phyloP scores from a whole-genome alignment of 2,329 filamentous ascomycete genomes.

The Exophiala aquamarina region DNA sequence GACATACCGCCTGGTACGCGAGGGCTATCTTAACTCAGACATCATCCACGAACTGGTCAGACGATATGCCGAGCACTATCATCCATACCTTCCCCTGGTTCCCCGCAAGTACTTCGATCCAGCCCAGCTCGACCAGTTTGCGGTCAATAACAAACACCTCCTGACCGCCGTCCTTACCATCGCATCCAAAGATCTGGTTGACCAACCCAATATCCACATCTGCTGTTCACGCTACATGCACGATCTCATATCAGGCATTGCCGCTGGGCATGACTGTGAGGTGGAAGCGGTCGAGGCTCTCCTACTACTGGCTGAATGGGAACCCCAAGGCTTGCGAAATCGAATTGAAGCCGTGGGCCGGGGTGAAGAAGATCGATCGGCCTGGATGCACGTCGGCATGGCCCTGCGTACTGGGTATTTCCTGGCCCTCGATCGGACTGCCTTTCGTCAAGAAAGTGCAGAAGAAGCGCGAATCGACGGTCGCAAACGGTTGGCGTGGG shows the following conservation, averaged over 20 bases:
- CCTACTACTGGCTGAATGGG: constrained; percentile 71
- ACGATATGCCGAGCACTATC: constrained; percentile 65
- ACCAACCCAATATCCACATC: constrained; percentile 63
- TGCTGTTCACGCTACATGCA: constrained; percentile 71
- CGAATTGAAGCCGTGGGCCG: constrained; percentile 64
- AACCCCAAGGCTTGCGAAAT: constrained; percentile 63
- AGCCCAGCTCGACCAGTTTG: constrained; percentile 54
- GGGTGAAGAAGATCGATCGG: constrained; percentile 71
- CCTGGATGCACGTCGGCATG: constrained; percentile 75
- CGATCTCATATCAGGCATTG: constrained; percentile 63
- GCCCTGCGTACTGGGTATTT: constrained; percentile 70
- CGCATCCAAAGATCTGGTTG: constrained; percentile 67
- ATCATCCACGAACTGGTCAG: constrained; percentile 54
- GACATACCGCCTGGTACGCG: constrained; percentile 44
- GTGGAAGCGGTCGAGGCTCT: constrained; percentile 72
- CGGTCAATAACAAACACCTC: constrained; percentile 63
- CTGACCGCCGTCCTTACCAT: constrained; percentile 70
- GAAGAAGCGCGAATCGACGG: constrained; percentile 61
- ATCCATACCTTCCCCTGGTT: constrained; percentile 69
- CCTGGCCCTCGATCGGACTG: constrained; percentile 67
- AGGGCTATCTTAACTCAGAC: constrained; percentile 47
- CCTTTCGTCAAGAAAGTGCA: constrained; percentile 61
- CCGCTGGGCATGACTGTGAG: constrained; percentile 65
- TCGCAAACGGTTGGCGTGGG: constrained; percentile 68
- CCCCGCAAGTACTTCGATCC: constrained; percentile 60